Base-by-base conservation (phyloP, 2,329 filamentous ascomycete species). In the Colletotrichum acutatum region DNA sequence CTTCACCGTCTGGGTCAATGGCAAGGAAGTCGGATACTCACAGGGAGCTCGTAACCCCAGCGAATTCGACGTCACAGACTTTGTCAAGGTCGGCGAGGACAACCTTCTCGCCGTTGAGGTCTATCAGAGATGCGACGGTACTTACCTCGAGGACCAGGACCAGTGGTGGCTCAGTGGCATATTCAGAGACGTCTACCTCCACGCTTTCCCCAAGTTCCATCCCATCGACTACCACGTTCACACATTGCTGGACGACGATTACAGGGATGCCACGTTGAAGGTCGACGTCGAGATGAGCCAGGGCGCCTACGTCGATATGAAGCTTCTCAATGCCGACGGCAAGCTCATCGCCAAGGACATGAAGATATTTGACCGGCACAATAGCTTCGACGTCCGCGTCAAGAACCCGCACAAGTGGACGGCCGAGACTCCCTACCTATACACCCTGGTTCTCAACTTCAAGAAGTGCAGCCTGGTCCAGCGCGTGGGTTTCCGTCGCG, bases 1-100 rank as follows among this genome's bases (percentile, higher is more conserved):
- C 0, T 95, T 93, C 75, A 90, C 92, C 75, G 84, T 94, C 1
- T 94, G 90, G 87, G 78, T 95, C 4, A 95, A 95, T 77, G 91
- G 91, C 0, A 81, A 84, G 12, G 84, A 91, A 59, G 87, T 94
- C 8, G 93, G 93, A 1, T 95, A 95, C 78, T 90, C 90, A 1
- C 92, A 95, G 78, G 93, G 93, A 1, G 90, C 90, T 5, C 86
- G 93, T 24, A 94, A 95, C 74, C 90, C 93, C 0, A 89, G 89
- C 32, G 93, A 95, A 75, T 95, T 94, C 74, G 93, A 95, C 75
- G 85, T 95, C 6, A 91, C 91, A 0, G 75, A 82, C 0, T 81
- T 85, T 37, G 82, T 94, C 1, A 79, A 82, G 1, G 53, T 80
- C 3, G 78, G 81, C 1, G 79, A 80, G 0, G 81, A 85, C 58